Evolutionary conservation across 371 early-diverging fungal genomes (phyloP), one percentile per base, ranked within the genome.

Genomic region (Lichtheimia corymbifera): DNA sequence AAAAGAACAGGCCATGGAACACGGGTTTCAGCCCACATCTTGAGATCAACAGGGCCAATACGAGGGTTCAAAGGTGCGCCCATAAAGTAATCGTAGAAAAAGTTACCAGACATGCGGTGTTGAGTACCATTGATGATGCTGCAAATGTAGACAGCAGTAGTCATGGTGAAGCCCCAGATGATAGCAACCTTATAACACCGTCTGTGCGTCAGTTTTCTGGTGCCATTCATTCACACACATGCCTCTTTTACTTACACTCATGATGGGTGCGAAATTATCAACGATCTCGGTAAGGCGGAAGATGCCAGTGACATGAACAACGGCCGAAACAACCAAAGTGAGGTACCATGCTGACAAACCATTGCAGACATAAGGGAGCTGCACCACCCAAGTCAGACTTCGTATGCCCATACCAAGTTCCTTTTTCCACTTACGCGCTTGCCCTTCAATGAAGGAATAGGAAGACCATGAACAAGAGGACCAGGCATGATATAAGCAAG

Each of bases 21-120:
- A 85, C 73, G 91, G 60, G 89, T 86, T 78, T 94, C 94, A 59
- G 88, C 90, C 73, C 93, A 88, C 79, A 90, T 90, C 84, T 95
- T 95, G 64, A 94, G 73, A 65, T 95, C 94, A 18, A 94, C 77
- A 58, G 74, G 72, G 30, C 84, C 84, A 35, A 86, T 69, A 50
- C 94, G 89, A 52, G 94, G 95, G 75, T 93, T 93, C 60, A 89
- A 76, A 49, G 72, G 68, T 54, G 79, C 85, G 54, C 91, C 91
- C 86, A 90, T 91, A 62, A 86, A 89, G 63, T 80, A 87, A 62
- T 95, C 94, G 70, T 95, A 93, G 51, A 91, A 58, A 25, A 83
- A 60, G 76, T 90, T 87, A 27, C 93, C 91, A 40, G 92, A 85
- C 85, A 85, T 83, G 57, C 86, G 80, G 58, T 85, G 84, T 28